These are phyloP conservation scores for Cryomyces minteri DNA, from an alignment of 495 filamentous ascomycete species.

Conservation along the genomic window DNA sequence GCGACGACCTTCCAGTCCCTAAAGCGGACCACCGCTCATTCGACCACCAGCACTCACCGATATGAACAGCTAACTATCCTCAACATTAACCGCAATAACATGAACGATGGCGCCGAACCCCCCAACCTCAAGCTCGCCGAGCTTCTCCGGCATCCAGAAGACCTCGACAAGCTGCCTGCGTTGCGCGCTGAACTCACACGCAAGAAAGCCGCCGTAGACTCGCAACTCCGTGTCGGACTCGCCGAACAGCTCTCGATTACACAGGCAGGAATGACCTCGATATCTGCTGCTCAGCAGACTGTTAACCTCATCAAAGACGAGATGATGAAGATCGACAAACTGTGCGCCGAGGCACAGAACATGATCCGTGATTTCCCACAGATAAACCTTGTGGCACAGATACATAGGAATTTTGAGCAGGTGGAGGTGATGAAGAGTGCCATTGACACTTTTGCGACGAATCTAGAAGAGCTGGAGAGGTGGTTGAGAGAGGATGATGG, in stretches of 20 bases:
- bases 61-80: neutral
- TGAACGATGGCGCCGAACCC: constrained; percentile 27
- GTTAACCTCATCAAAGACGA: constrained; percentile 87
- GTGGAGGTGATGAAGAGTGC: constrained; percentile 83
- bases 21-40: too few relatives aligned
- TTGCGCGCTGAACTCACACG: constrained; percentile 86
- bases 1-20: too few relatives aligned
- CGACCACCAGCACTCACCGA: too few relatives aligned
- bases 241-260: constrained; percentile 83
- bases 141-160: constrained; percentile 54
- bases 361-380: constrained; percentile 95
- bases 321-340: constrained; percentile 94
- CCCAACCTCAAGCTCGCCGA: constrained; percentile 47
- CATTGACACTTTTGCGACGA: constrained; percentile 65
- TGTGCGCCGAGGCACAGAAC: constrained; percentile 87
- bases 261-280: constrained; percentile 70
- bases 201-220: constrained; percentile 83
- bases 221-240: constrained; percentile 70
- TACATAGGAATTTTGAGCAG: constrained; percentile 84
- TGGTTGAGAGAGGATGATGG: constrained; percentile 67
- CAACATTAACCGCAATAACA: constrained; percentile 7
- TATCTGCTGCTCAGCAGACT: constrained; percentile 73
- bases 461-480: constrained; percentile 51
- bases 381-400: constrained; percentile 83
- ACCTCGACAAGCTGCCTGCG: constrained; percentile 84